Evolutionary conservation across 2,329 filamentous ascomycete species (phyloP).

Genomic region (Ophiocordyceps camponoti-floridani): DNA sequence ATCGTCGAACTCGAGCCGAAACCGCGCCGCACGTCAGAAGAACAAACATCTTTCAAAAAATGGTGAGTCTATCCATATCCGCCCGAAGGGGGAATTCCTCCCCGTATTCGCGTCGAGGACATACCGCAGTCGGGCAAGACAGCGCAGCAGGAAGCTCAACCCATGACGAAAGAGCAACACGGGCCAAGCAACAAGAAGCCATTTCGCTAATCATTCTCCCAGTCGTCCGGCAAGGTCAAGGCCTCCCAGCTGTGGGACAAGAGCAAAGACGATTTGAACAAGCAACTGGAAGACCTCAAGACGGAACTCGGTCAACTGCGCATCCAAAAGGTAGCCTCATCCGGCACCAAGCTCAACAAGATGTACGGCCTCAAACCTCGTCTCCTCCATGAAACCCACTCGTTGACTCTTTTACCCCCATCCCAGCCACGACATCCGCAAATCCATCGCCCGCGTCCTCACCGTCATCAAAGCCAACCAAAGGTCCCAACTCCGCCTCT

Average conservation of each 20-base stretch:
- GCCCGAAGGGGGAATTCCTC: no score
- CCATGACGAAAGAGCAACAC: no score
- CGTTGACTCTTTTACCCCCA: not conserved
- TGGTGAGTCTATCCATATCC: no score
- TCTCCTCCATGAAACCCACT: not conserved
- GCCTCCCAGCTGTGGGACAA: conserved; percentile 94
- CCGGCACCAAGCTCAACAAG: conserved; percentile 89
- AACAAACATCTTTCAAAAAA: no score
- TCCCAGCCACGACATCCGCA: conserved; percentile 87
- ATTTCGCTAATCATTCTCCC: not conserved
- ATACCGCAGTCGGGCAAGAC: no score
- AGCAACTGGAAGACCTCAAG: conserved; percentile 92
- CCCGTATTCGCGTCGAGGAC: no score
- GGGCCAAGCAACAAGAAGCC: no score
- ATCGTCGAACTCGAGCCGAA: no score
- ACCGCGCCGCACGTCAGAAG: no score
- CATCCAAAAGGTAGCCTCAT: conserved; percentile 96
- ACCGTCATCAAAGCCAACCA: conserved; percentile 99
- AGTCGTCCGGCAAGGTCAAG: conserved; percentile 61
- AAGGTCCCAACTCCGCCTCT: conserved; percentile 89
- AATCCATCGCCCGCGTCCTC: conserved; percentile 96
- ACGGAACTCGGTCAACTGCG: conserved; percentile 88
- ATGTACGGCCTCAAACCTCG: conserved; percentile 50
- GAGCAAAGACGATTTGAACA: conserved; percentile 95
- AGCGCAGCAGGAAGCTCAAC: no score